Base-by-base conservation (phyloP, 2,329 filamentous ascomycete genomes). In the Pseudogymnoascus sp. region DNA sequence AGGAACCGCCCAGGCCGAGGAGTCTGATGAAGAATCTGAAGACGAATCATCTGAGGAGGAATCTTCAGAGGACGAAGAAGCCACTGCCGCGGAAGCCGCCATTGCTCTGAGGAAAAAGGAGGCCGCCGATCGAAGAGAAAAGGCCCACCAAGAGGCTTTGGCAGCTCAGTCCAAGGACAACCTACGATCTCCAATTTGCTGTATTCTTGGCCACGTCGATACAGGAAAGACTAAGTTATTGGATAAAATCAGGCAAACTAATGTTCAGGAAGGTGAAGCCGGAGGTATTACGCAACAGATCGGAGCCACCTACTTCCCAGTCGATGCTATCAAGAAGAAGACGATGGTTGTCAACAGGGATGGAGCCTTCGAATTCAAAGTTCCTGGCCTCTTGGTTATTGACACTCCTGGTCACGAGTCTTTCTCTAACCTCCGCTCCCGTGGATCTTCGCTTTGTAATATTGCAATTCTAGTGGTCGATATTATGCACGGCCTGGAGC, bases 241-340 rank as follows among this genome's bases (percentile, higher is more conserved):
- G 64, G 95, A 99, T 82, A 99, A 99, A 81, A 91, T 99, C 73
- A 90, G 95, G 72, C 92, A 97, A 77, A 97, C 95, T 64, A 97
- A 99, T 74, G 95, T 99, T 37, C 96, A 99, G 74, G 95, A 97
- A 78, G 95, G 95, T 72, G 95, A 99, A 84, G 96, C 95, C 42
- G 96, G 95, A 82, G 95, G 95, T 87, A 99, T 99, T 73, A 99
- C 95, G 6, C 95, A 99, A 79, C 95, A 99, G 78, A 99, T 99
- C 73, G 95, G 95, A 87, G 95, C 95, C 61, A 99, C 95, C 2
- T 99, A 97, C 81, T 99, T 99, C 84, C 96, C 95, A 6, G 88
- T 93, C 37, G 93, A 97, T 62, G 91, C 95, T 65, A 88, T 99
- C 73, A 84, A 86, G 77, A 88, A 93, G 75, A 99, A 99, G 84